phyloP scores from a whole-genome alignment of 2,329 filamentous ascomycete species.

The Colletotrichum somersetense region DNA sequence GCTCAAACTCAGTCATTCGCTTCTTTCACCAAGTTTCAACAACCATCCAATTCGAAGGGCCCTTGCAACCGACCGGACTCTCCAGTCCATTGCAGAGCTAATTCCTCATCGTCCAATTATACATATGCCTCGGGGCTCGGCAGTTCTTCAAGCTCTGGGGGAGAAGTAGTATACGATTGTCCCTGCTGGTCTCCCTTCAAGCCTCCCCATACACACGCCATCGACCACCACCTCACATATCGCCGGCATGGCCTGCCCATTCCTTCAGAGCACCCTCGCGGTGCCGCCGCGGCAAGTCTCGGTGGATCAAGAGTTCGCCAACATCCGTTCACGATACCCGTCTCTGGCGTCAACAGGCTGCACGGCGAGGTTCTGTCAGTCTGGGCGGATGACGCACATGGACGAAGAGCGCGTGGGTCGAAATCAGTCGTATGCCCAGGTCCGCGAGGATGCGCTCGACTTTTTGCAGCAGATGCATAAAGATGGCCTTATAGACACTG shows the following conservation, averaged over 20 bases:
- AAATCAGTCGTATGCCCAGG: conserved; percentile 38
- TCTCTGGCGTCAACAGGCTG: conserved; percentile 35
- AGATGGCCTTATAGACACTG: conserved; percentile 26
- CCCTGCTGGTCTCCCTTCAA: conserved; percentile 4
- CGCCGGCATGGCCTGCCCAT: conserved; percentile 34
- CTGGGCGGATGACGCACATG: conserved; percentile 36
- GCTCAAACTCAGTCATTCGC: conserved; percentile 32
- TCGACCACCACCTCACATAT: conserved; percentile 1
- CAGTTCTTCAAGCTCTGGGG: conserved; percentile 3
- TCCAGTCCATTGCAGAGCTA: neutral
- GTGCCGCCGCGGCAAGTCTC: conserved; percentile 32
- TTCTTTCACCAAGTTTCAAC: conserved; percentile 35
- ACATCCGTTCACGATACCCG: conserved; percentile 36
- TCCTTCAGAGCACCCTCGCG: conserved; percentile 33
- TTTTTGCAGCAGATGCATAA: conserved; percentile 38
- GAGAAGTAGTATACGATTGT: conserved; percentile 7
- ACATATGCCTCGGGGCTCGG: neutral
- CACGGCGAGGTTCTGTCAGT: conserved; percentile 36
- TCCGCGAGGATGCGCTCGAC: conserved; percentile 40
- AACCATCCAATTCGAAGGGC: conserved; percentile 24
- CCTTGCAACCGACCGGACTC: conserved; percentile 2
- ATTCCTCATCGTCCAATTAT: neutral
- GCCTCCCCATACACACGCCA: neutral
- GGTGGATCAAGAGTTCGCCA: conserved; percentile 36
- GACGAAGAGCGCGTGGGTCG: conserved; percentile 39